Conservation (phyloP, 1,284 basidiomycete species). For the Grifola frondosa region DNA sequence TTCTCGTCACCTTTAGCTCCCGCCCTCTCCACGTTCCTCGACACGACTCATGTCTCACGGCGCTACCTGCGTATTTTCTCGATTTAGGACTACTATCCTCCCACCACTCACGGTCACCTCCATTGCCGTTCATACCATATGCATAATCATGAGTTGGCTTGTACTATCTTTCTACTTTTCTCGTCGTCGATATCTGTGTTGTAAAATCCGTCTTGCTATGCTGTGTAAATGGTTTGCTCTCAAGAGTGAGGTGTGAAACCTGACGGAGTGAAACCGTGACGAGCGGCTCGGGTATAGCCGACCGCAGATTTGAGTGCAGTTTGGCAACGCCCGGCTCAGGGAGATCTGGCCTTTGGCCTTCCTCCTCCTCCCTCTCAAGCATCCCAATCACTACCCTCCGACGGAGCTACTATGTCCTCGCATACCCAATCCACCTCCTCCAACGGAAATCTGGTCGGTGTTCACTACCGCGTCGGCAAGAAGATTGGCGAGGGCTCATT, state of each 20-base stretch:
- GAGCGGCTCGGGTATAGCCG: constrained; percentile 9
- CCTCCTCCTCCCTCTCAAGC: constrained; percentile 26
- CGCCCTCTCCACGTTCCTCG: constrained; percentile 22
- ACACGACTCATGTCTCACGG: constrained; percentile 22
- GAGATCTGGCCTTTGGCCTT: constrained; percentile 18
- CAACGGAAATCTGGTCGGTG: constrained; percentile 67
- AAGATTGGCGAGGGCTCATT: constrained; percentile 89
- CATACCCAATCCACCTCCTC: constrained; percentile 57
- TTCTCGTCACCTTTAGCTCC: no score
- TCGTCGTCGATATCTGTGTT: no score
- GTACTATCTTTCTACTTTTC: no score
- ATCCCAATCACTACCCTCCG: constrained; percentile 42
- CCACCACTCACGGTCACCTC: constrained; percentile 9
- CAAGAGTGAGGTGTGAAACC: neutral
- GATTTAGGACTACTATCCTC: no score
- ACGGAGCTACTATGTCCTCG: constrained; percentile 51
- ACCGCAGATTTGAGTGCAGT: constrained; percentile 1
- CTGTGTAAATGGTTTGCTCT: no score
- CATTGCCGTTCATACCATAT: constrained; percentile 6
- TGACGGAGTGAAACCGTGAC: neutral
- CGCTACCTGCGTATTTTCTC: no score
- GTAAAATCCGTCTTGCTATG: no score
- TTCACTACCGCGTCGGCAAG: constrained; percentile 84
- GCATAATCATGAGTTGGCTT: no score
- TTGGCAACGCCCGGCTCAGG: no score